Evolutionary conservation across 768 basidiomycete genomes (phyloP).

Genomic region (Amanita phalloides): DNA sequence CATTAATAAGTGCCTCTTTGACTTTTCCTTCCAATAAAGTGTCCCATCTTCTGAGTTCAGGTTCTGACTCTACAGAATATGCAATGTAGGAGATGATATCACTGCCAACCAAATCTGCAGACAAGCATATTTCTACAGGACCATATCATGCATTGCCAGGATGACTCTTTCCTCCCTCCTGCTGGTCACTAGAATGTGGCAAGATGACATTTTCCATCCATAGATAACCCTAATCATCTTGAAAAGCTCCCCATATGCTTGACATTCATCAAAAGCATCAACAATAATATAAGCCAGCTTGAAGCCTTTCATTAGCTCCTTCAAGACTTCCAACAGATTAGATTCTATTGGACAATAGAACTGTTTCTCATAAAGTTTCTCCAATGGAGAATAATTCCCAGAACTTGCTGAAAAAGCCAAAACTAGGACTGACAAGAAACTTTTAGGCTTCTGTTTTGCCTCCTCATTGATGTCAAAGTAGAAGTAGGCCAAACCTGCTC

Average conservation of each 20-base stretch:
- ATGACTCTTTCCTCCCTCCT: not conserved
- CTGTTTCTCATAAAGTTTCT: not conserved
- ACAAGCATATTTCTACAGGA: not conserved
- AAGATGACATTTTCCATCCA: not conserved
- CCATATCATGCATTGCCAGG: not conserved
- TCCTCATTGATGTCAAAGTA: not conserved
- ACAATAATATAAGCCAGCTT: not conserved
- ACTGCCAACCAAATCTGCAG: not conserved
- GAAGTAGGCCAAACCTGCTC: not conserved
- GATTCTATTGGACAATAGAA: not conserved
- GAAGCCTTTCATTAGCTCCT: not conserved
- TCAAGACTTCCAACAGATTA: not conserved
- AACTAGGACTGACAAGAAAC: not conserved
- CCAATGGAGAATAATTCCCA: not conserved
- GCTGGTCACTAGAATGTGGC: not conserved
- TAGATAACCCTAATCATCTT: not conserved
- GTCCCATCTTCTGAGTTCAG: not conserved
- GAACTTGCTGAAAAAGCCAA: not conserved
- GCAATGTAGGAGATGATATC: not conserved
- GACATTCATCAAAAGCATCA: not conserved
- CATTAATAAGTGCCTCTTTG: not conserved
- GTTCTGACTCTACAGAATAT: not conserved
- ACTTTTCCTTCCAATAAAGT: not conserved
- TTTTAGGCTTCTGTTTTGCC: not conserved
- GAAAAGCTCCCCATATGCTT: not conserved